Evolutionary conservation across 768 basidiomycete genomes (phyloP).

Genomic region (Fistulinella prunicolor): DNA sequence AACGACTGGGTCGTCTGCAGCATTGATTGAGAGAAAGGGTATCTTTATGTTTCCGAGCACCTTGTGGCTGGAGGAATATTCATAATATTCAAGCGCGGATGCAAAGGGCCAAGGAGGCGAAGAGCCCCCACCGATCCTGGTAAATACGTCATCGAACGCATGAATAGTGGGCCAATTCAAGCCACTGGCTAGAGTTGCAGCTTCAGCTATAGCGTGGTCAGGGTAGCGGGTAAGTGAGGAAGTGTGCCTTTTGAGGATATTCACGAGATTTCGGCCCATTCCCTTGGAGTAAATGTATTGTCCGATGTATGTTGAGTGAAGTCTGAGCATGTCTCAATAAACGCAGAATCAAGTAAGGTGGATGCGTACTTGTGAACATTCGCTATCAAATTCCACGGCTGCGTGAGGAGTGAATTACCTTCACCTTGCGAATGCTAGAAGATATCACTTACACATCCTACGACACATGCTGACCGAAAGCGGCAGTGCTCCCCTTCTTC

Average conservation of each 20-base stretch:
- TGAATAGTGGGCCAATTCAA: slow-evolving; percentile 54
- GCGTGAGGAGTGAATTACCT: slow-evolving; percentile 7
- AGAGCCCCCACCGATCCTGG: slow-evolving; percentile 67
- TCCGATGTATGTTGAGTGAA: slow-evolving; percentile 53
- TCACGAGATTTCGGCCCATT: slow-evolving; percentile 73
- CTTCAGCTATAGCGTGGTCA: slow-evolving; percentile 48
- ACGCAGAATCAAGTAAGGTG: slow-evolving; percentile 6
- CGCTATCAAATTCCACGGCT: slow-evolving; percentile 51
- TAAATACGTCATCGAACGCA: slow-evolving; percentile 61
- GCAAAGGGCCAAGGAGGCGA: slow-evolving; percentile 52
- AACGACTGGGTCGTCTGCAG: slow-evolving; percentile 77
- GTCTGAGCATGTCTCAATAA: slow-evolving; percentile 36
- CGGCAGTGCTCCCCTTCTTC: slow-evolving; percentile 71
- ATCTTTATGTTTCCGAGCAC: slow-evolving; percentile 58
- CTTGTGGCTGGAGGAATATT: slow-evolving; percentile 57
- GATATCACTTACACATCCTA: slow-evolving; percentile 64
- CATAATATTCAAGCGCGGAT: slow-evolving; percentile 46
- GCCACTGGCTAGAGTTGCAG: slow-evolving; percentile 42
- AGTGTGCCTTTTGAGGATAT: slow-evolving; percentile 52
- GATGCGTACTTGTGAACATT: slow-evolving; percentile 35
- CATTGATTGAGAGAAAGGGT: slow-evolving; percentile 73
- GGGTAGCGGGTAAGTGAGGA: slow-evolving; percentile 47
- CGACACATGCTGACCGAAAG: slow-evolving; percentile 60
- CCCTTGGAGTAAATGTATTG: slow-evolving; percentile 70
- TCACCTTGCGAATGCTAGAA: slow-evolving; percentile 10